Percentiles rank a stretch among this genome's conserved stretches.
Conservation (phyloP, 257 asterid species). For the Lavandula angustifolia region DNA sequence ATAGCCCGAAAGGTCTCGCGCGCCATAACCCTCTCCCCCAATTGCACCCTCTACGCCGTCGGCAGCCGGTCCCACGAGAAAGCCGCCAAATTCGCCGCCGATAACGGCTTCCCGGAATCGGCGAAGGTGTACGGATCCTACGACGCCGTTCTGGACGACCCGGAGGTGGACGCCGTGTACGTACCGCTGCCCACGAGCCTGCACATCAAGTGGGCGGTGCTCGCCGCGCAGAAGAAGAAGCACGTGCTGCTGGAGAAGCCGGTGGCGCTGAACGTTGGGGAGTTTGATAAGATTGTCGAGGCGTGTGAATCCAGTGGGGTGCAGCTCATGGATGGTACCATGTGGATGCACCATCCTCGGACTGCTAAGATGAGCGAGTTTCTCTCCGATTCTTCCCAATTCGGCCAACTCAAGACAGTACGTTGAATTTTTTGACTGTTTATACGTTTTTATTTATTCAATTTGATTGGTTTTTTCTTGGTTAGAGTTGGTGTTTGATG, state of each 20-base stretch:
- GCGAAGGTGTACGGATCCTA: constrained; percentile 65
- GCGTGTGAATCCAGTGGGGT: constrained; percentile 77
- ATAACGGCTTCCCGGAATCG: constrained; percentile 50
- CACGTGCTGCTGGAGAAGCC: constrained; percentile 78
- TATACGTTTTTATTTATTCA: background rate
- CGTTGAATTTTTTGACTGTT: background rate
- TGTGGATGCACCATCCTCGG: constrained; percentile 91
- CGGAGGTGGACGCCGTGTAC: constrained; percentile 72
- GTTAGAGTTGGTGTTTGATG: background rate
- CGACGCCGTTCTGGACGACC: constrained; percentile 61
- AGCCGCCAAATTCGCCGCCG: constrained; percentile 57
- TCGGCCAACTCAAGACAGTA: constrained; percentile 75
- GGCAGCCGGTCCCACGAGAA: constrained; percentile 70
- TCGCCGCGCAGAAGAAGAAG: constrained; percentile 71
- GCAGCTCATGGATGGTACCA: constrained; percentile 82
- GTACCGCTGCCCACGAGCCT: constrained; percentile 70
- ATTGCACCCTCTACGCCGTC: constrained; percentile 55
- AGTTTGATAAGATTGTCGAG: constrained; percentile 59
- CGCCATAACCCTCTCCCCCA: constrained; percentile 53
- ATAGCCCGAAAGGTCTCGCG: constrained; percentile 63
- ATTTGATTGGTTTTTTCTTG: constrained; percentile 9
- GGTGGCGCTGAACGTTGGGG: constrained; percentile 54
- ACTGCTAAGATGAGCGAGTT: constrained; percentile 67
- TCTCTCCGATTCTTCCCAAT: constrained; percentile 43
- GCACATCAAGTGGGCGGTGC: constrained; percentile 71